Evolutionary conservation across 805 yeast species (phyloP).

Genomic region (Debaryomyces hansenii): DNA sequence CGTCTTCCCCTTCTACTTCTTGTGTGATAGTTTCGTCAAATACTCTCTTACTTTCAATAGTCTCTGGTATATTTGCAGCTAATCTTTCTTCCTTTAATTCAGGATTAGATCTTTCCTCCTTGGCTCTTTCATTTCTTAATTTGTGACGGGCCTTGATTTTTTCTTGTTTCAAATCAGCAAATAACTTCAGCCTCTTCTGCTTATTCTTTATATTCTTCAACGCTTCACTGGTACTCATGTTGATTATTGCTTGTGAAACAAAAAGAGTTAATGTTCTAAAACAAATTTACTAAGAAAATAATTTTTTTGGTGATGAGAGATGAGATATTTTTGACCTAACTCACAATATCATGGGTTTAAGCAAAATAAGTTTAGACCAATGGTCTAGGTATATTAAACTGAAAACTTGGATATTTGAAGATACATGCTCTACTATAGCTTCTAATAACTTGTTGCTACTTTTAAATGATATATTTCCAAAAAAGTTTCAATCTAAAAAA

Average conservation of each 20-base stretch:
- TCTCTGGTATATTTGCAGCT: conserved; percentile 72
- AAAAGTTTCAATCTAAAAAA: not conserved
- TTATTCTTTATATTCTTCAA: conserved; percentile 64
- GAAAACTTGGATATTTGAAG: conserved; percentile 18
- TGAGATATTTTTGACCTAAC: not conserved
- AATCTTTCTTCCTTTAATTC: conserved; percentile 79
- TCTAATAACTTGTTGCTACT: conserved; percentile 16
- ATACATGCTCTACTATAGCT: conserved; percentile 19
- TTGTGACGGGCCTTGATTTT: conserved; percentile 76
- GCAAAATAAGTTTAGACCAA: conserved; percentile 1
- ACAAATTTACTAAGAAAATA: not conserved
- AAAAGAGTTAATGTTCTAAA: not conserved
- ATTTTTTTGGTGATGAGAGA: conserved; percentile 2
- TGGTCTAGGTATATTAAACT: conserved; percentile 21
- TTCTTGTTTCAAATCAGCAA: conserved; percentile 71
- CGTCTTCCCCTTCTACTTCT: conserved; percentile 63
- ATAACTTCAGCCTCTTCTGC: conserved; percentile 74
- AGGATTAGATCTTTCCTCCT: conserved; percentile 82
- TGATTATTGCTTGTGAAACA: not conserved
- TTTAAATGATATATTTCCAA: conserved; percentile 12
- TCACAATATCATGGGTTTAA: not conserved
- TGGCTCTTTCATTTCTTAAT: conserved; percentile 78
- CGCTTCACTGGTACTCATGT: conserved; percentile 28
- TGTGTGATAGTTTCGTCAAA: conserved; percentile 78
- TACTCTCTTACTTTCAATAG: conserved; percentile 81